Conservation (phyloP, 257 asterid genomes). For the Nicotiana attenuata region DNA sequence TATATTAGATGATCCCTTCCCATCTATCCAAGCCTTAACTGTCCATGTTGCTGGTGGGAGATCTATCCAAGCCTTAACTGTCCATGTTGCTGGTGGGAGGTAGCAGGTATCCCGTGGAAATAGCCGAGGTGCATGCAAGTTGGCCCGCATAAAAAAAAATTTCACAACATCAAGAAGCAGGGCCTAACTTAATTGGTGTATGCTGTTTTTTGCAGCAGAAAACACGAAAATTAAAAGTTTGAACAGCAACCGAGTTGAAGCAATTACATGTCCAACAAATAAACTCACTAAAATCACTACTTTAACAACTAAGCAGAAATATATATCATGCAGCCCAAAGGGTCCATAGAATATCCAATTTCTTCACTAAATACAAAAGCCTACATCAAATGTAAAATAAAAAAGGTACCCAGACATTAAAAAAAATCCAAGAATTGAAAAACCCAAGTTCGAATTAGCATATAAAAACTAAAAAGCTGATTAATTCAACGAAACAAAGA, state of each 20-base stretch:
- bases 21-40: no score
- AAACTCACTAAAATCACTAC: neutral
- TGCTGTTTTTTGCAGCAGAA: neutral
- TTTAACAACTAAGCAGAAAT: neutral
- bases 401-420: neutral
- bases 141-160: no score
- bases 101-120: no score
- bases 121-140: no score
- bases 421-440: neutral
- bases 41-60: no score
- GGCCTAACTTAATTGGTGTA: neutral
- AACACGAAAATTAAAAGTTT: neutral
- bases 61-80: no score
- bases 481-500: neutral
- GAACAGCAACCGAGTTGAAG: neutral
- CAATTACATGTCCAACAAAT: neutral
- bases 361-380: neutral
- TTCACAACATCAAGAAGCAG: neutral
- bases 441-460: neutral
- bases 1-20: no score
- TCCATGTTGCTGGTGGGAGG: no score
- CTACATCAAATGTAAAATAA: neutral
- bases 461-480: neutral
- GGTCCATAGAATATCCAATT: neutral
- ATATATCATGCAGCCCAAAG: neutral